Evolutionary conservation across 768 basidiomycete species (phyloP).

Genomic region (Hericium erinaceus): DNA sequence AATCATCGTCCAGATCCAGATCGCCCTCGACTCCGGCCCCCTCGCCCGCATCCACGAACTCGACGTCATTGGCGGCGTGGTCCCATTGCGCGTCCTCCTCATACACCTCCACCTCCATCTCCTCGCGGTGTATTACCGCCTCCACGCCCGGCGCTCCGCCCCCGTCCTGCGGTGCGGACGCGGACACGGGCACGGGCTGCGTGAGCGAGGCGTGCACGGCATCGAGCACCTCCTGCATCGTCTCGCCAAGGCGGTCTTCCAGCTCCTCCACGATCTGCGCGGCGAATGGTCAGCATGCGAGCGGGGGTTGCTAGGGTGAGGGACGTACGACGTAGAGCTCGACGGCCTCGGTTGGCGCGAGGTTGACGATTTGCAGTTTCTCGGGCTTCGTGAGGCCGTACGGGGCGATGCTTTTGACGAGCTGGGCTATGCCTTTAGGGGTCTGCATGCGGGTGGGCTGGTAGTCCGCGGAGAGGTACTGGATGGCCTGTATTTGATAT

Average conservation of each 20-base stretch:
- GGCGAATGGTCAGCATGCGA: not conserved
- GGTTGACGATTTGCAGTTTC: constrained; percentile 87
- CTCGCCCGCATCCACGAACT: constrained; percentile 14
- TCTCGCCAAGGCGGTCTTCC: constrained; percentile 67
- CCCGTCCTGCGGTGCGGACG: not conserved
- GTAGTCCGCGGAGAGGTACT: constrained; percentile 69
- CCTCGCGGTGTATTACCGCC: not conserved
- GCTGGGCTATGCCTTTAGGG: constrained; percentile 48
- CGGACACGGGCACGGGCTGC: not conserved
- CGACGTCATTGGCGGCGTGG: constrained; percentile 3
- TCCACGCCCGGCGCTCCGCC: not conserved
- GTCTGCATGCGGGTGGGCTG: constrained; percentile 64
- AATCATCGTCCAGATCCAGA: constrained; percentile 16
- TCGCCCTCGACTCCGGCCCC: constrained; percentile 16
- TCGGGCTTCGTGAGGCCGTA: constrained; percentile 83
- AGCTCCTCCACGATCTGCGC: constrained; percentile 86
- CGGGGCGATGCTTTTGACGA: constrained; percentile 57
- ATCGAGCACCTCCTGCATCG: constrained; percentile 46
- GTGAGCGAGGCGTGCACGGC: constrained; percentile 40
- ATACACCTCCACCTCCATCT: not conserved
- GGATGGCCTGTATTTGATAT: constrained; percentile 79
- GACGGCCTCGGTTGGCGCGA: constrained; percentile 72
- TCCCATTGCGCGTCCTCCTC: constrained; percentile 8
- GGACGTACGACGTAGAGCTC: constrained; percentile 81
- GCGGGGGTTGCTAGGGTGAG: not conserved